phyloP scores from a whole-genome alignment of 192 early-diverging fungal genomes.

The Cetraspora pellucida region DNA sequence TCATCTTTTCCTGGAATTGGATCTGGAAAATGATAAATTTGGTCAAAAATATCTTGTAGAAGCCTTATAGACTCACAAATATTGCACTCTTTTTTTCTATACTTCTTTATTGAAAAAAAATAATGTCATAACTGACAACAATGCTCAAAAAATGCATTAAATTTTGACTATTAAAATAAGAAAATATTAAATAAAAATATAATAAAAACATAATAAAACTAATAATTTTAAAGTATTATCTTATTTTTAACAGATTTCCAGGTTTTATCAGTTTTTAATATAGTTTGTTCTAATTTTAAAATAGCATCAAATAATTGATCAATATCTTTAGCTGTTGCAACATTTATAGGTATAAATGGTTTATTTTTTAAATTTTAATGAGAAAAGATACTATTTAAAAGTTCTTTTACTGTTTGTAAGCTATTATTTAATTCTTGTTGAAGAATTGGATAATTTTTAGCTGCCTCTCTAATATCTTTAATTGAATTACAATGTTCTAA shows the following conservation, averaged over 20 bases:
- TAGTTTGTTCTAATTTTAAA: not conserved
- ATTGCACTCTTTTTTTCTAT: not conserved
- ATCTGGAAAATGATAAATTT: not conserved
- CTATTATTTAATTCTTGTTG: not conserved
- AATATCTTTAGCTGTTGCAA: not conserved
- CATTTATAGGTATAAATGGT: not conserved
- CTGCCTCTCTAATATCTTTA: not conserved
- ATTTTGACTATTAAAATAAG: not conserved
- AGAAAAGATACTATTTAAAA: not conserved
- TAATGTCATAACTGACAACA: not conserved
- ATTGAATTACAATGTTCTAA: not conserved
- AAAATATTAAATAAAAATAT: not conserved
- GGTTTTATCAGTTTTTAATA: not conserved
- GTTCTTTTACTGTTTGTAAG: not conserved
- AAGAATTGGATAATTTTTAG: not conserved
- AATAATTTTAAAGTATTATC: too few species aligned
- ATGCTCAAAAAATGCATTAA: not conserved
- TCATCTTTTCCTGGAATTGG: not conserved
- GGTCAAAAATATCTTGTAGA: not conserved
- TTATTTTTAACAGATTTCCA: not conserved
- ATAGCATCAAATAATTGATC: not conserved
- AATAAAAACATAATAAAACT: too few species aligned
- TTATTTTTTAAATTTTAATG: not conserved
- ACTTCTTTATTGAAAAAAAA: conserved; percentile 7
- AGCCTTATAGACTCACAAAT: not conserved